Conservation (phyloP, 441 rosid species). For the Erodium chrysanthum region DNA sequence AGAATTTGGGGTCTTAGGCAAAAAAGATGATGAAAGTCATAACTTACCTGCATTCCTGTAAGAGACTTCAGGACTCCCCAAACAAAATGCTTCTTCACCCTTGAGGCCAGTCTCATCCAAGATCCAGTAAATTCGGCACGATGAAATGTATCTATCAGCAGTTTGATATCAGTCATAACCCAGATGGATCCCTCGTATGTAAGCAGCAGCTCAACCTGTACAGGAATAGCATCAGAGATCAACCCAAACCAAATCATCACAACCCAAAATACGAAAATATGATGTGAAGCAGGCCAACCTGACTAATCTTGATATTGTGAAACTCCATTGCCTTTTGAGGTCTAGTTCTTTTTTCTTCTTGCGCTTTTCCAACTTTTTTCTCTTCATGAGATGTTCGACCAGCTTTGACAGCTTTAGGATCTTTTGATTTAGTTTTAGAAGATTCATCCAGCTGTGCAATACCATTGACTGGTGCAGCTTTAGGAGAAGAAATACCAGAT, state of each 20-base stretch:
- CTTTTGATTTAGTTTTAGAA: constrained; percentile 56
- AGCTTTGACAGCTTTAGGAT: constrained; percentile 47
- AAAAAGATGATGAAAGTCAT: not conserved
- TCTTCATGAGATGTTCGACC: constrained; percentile 82
- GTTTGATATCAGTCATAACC: constrained; percentile 83
- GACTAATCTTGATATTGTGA: constrained; percentile 82
- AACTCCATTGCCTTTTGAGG: constrained; percentile 85
- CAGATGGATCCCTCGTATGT: constrained; percentile 81
- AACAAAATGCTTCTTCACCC: constrained; percentile 89
- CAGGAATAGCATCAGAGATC: constrained; percentile 15
- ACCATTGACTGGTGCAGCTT: constrained; percentile 33
- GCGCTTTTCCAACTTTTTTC: constrained; percentile 54
- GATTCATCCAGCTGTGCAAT: constrained; percentile 65
- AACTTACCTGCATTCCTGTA: constrained; percentile 89
- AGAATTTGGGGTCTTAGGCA: not conserved
- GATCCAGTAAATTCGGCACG: constrained; percentile 84
- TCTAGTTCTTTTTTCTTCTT: constrained; percentile 73
- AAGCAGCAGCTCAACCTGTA: constrained; percentile 75
- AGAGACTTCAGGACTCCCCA: constrained; percentile 98
- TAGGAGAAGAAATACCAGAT: constrained; percentile 36
- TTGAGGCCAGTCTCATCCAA: constrained; percentile 90
- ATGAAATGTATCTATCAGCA: constrained; percentile 91
- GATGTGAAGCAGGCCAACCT: constrained; percentile 39
- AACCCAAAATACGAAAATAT: constrained; percentile 12
- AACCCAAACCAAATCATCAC: not conserved